Conservation (phyloP, 176 grass and related monocot genomes). For the Thalia dealbata region DNA sequence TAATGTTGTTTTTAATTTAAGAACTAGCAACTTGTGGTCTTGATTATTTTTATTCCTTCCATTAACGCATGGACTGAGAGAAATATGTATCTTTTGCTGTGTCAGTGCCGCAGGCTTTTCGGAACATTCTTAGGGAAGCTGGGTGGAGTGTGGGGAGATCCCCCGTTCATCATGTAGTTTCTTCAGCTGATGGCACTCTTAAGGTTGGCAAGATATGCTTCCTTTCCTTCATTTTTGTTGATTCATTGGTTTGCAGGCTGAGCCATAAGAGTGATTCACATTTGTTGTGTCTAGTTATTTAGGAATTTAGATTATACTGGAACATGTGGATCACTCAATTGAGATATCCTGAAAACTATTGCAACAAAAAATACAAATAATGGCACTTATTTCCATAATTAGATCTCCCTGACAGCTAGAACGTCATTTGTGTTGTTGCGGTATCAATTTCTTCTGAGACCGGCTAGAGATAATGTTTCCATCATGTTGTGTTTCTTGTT, state of each 20-base stretch:
- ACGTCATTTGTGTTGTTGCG: no score
- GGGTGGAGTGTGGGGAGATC: conserved; percentile 76
- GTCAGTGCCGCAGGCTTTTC: conserved; percentile 71
- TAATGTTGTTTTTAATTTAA: not conserved
- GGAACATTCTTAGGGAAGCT: conserved; percentile 45
- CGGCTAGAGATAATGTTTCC: no score
- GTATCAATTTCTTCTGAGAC: no score
- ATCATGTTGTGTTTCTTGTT: no score
- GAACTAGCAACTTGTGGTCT: not conserved
- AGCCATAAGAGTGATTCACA: not conserved
- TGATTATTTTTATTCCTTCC: conserved; percentile 2
- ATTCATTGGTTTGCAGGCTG: not conserved
- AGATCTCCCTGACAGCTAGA: not conserved
- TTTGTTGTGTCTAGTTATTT: not conserved
- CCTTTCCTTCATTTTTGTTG: not conserved
- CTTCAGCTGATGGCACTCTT: conserved; percentile 62
- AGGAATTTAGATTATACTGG: not conserved
- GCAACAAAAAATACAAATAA: not conserved
- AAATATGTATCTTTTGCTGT: not conserved
- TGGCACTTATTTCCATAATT: not conserved
- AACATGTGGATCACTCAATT: not conserved
- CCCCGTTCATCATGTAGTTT: conserved; percentile 58
- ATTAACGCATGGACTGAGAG: not conserved
- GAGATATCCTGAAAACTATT: not conserved
- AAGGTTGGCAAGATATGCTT: conserved; percentile 38